Evolutionary conservation across 2,329 filamentous ascomycete genomes (phyloP), one percentile per base, ranked within the genome.

Genomic region (Fusarium secorum): DNA sequence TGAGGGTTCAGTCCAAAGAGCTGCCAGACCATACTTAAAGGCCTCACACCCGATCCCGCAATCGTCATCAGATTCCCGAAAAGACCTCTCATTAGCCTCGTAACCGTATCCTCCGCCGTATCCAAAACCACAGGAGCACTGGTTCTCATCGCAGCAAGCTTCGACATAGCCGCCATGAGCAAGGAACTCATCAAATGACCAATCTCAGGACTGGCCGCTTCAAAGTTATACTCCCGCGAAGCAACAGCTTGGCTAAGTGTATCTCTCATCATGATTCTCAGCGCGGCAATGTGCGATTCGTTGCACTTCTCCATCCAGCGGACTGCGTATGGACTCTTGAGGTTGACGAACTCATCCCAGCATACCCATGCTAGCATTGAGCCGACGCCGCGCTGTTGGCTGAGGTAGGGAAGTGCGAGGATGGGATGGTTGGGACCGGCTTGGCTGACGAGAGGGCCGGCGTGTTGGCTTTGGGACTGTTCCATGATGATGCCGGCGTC

Each of bases 241-340:
- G 35, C 61, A 7, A 56, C 41, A 0, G 64, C 64, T 1, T 42
- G 63, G 4, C 63, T 67, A 0, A 67, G 36, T 1, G 64, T 67
- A 4, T 67, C 63, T 5, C 64, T 14, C 64, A 67, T 67, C 20
- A 67, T 67, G 20, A 67, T 67, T 32, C 64, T 3, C 0, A 67
- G 7, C 0, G 64, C 56, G 0, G 64, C 64, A 1, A 67, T 67
- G 15, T 67, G 64, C 0, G 56, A 8, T 9, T 67, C 64, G 5
- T 67, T 67, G 7, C 64, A 67, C 63, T 67, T 67, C 22, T 67
- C 64, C 63, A 67, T 67, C 63, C 64, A 67, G 6, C 64, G 63
- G 0, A 67, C 20, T 2, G n/a, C 7, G 9, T 67, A 67, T 3
- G 64, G 64, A 3, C 49, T 56, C 48, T 63, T 28, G 13, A 67